Evolutionary conservation across 306 rosid species (phyloP), one percentile per base, ranked within the genome.

Genomic region (Cucumis sativus): DNA sequence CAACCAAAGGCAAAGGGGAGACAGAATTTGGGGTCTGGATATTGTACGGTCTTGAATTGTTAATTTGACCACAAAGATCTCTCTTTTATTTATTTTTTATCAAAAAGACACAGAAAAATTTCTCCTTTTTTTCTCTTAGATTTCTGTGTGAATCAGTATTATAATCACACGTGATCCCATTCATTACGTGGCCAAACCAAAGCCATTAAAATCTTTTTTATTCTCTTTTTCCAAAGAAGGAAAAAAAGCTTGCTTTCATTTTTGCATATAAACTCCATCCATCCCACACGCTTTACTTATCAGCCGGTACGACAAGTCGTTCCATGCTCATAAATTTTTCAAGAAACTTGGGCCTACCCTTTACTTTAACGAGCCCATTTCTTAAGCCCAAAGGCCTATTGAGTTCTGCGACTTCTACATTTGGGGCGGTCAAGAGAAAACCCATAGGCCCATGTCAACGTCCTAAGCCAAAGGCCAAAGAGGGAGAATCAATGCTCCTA

Each of bases 11-110:
- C 17, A 39, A 20, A 0, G 28, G 13, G n/a, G 10, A 43, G 10
- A 43, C 11, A 69, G 35, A 41, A 43, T 21, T 20, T 21, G 54
- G 74, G 74, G 4, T 40, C 10, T 67, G 74, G 74, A 41, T 67
- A 18, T 67, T 67, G 56, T 69, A 67, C 25, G 74, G 55, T 67
- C 74, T 40, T 16, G 17, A 41, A 67, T 41, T 3, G 11, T 23
- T 14, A 43, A 43, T 69, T 69, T 69, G 57, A 69, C 75, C 56
- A 69, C 37, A 69, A 69, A 69, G 56, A 69, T 69, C 55, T 67
- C 35, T 67, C 35, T 13, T 10, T 65, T 65, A 51, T 51, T 51
- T 20, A 5, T 52, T 52, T 52, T 43, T 28, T 0, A 28, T 28
- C 6, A 10, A 17, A 65, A 9, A 65, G 1, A 37, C 8, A 33